Conservation (phyloP, 352 stramenopile genomes). For the Paralagenidium karlingii region DNA sequence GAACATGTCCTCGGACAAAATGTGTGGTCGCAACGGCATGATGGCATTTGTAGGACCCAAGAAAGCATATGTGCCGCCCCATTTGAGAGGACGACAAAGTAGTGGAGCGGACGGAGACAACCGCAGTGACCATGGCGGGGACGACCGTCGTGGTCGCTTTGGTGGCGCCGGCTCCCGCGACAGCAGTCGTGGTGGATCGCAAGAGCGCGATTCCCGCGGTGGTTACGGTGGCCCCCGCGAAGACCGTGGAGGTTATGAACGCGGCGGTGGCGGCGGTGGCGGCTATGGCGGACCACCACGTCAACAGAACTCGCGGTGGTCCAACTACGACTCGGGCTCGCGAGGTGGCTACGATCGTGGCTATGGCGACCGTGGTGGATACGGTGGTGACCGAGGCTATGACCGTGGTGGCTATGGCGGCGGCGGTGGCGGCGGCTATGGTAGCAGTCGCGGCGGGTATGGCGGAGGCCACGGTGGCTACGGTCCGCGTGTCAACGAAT, state of each 20-base stretch:
- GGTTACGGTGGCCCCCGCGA: neutral
- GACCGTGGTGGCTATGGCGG: constrained; percentile 9
- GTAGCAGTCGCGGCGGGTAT: constrained; percentile 10
- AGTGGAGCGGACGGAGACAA: neutral
- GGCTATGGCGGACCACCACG: neutral
- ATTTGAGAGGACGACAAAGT: constrained; percentile 16
- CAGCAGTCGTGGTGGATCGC: neutral
- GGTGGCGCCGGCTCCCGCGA: neutral
- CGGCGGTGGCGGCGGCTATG: constrained; percentile 10
- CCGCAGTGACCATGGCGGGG: neutral
- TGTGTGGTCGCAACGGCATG: too few species aligned
- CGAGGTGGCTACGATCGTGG: constrained; percentile 2
- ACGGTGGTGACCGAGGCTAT: constrained; percentile 14
- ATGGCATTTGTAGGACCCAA: too few species aligned
- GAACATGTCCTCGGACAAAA: too few species aligned
- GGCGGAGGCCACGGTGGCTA: constrained; percentile 32
- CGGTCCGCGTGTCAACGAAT: constrained; percentile 79
- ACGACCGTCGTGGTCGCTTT: too few species aligned
- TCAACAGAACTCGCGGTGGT: constrained; percentile 11
- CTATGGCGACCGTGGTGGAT: constrained; percentile 9
- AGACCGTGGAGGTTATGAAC: neutral
- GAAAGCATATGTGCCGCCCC: constrained; percentile 53
- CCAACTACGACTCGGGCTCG: constrained; percentile 3
- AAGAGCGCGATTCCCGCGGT: neutral
- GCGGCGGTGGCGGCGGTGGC: neutral